A percentile compares a stretch with the other conserved stretches of the same genome.
phyloP scores from a whole-genome alignment of 768 basidiomycete species.

The Podaxis sp. region DNA sequence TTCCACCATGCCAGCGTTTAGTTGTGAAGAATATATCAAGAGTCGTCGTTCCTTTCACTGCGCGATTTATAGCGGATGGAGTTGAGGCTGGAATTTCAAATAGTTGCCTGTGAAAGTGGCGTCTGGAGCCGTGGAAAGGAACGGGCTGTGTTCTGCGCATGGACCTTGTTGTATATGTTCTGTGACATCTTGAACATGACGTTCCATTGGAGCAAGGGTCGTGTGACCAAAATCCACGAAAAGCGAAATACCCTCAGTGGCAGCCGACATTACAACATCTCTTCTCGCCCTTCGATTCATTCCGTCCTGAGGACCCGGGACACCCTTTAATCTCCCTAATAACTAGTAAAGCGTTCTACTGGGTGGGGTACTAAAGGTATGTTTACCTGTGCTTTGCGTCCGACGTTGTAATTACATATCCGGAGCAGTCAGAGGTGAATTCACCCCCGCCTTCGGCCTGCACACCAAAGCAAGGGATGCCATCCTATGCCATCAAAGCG shows the following conservation, averaged over 20 bases:
- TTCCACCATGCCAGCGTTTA: neutral
- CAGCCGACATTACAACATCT: neutral
- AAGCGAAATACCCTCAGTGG: conserved; percentile 17
- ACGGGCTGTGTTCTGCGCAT: neutral
- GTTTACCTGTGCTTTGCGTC: neutral
- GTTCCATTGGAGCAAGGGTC: neutral
- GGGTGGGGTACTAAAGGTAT: neutral
- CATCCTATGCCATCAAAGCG: neutral
- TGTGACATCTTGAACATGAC: neutral
- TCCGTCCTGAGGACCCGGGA: conserved; percentile 17
- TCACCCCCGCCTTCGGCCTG: neutral
- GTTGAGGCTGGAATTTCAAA: neutral
- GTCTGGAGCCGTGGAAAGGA: neutral
- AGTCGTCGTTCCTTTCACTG: neutral
- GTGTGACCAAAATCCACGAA: conserved; percentile 15
- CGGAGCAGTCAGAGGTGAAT: neutral
- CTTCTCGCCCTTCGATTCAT: neutral
- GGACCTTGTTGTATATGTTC: neutral
- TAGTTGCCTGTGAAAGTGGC: neutral
- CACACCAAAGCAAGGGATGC: neutral
- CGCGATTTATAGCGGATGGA: neutral
- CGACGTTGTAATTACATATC: neutral
- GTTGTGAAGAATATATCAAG: neutral
- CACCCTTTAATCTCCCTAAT: conserved; percentile 12
- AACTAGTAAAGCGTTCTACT: neutral